Conservation (phyloP, 2,329 filamentous ascomycete genomes). For the Penicillium sp. region DNA sequence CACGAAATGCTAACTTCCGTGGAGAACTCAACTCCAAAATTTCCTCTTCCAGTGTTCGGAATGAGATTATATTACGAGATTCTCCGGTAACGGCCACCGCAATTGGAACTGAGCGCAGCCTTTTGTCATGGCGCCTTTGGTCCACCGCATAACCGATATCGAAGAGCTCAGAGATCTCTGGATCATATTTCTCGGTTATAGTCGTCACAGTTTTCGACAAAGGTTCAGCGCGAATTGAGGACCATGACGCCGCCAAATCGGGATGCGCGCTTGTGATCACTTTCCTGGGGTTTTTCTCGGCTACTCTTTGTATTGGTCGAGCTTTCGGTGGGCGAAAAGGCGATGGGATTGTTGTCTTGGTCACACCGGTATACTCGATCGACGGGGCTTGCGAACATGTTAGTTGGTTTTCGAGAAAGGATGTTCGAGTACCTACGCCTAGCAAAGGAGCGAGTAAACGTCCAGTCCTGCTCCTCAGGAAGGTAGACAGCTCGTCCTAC, state of each 20-base stretch:
- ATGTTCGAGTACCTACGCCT: conserved; percentile 23
- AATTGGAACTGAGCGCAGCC: conserved; percentile 35
- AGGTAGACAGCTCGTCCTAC: conserved; percentile 55
- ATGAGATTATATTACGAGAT: conserved; percentile 48
- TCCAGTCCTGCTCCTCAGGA: conserved; percentile 50
- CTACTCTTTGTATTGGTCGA: conserved; percentile 5
- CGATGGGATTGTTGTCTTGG: conserved; percentile 29
- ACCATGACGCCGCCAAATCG: conserved; percentile 38
- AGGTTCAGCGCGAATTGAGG: conserved; percentile 31
- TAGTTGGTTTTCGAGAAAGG: background rate
- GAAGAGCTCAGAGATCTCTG: conserved; percentile 44
- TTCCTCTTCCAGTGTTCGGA: conserved; percentile 41
- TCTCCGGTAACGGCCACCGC: conserved; percentile 45
- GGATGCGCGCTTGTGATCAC: conserved; percentile 34
- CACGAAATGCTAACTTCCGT: conserved; percentile 29
- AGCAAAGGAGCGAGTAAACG: conserved; percentile 44
- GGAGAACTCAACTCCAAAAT: conserved; percentile 21
- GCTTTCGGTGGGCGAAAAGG: conserved; percentile 17
- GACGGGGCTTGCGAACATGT: conserved; percentile 19
- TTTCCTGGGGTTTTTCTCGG: conserved; percentile 21
- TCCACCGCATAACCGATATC: conserved; percentile 52
- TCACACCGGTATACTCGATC: conserved; percentile 35
- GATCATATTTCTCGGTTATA: conserved; percentile 35
- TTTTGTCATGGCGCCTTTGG: conserved; percentile 29
- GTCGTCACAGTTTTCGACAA: conserved; percentile 35